Conservation (phyloP, 2,329 filamentous ascomycete species). For the Fusarium duplospermum region DNA sequence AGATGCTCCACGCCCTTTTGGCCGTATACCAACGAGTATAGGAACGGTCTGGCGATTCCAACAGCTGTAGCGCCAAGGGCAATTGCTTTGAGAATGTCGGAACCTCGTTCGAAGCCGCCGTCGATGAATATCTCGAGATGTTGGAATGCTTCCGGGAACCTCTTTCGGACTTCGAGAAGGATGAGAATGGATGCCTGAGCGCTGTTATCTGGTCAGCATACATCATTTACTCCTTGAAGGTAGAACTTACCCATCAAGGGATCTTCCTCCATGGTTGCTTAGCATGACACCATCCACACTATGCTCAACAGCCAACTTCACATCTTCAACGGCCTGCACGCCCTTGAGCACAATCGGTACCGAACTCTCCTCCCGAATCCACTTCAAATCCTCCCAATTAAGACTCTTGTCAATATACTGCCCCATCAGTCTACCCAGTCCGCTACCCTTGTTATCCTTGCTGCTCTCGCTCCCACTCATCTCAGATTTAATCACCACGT, state of each 20-base stretch:
- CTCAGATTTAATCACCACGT: constrained; percentile 53
- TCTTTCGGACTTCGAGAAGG: constrained; percentile 62
- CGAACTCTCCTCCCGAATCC: constrained; percentile 59
- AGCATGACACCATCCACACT: constrained; percentile 66
- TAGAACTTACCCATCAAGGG: constrained; percentile 58
- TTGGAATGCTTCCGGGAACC: constrained; percentile 61
- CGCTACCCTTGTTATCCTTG: constrained; percentile 65
- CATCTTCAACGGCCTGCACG: constrained; percentile 67
- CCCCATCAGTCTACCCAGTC: constrained; percentile 63
- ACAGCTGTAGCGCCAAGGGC: constrained; percentile 65
- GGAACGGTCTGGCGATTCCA: constrained; percentile 63
- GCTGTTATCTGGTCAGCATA: constrained; percentile 13
- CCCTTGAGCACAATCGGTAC: constrained; percentile 69
- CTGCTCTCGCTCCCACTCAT: constrained; percentile 55
- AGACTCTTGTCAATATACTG: constrained; percentile 64
- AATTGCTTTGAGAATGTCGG: constrained; percentile 66
- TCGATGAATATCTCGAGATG: constrained; percentile 65
- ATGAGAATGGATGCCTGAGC: constrained; percentile 61
- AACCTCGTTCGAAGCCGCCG: constrained; percentile 64
- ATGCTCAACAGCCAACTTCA: constrained; percentile 59
- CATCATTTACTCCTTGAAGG: fast-evolving
- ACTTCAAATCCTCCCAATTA: constrained; percentile 64
- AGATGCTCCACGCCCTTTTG: constrained; percentile 66
- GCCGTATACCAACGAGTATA: constrained; percentile 65
- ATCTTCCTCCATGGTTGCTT: constrained; percentile 69